Evolutionary conservation across 2,329 filamentous ascomycete species (phyloP).

Genomic region (Pochonia chlamydosporia): DNA sequence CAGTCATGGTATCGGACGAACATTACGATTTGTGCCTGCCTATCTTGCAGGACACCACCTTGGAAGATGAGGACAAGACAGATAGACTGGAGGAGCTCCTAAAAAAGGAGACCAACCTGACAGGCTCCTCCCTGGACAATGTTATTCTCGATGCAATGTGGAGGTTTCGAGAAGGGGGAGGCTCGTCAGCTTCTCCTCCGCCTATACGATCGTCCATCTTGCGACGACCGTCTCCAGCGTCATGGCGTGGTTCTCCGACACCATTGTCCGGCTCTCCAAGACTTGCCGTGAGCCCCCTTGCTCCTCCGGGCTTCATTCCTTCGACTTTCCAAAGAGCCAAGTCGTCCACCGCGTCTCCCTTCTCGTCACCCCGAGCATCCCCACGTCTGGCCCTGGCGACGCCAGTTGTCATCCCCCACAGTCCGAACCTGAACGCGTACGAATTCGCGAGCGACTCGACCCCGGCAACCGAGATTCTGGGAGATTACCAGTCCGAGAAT

Average conservation of each 20-base stretch:
- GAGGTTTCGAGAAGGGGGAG: constrained; percentile 68
- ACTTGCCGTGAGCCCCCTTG: constrained; percentile 73
- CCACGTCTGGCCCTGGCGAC: constrained; percentile 86
- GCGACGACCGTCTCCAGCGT: constrained; percentile 84
- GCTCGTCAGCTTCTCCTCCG: constrained; percentile 66
- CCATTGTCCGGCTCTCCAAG: constrained; percentile 79
- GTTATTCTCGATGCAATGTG: constrained; percentile 85
- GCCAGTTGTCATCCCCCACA: constrained; percentile 87
- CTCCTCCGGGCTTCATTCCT: constrained; percentile 76
- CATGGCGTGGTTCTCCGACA: constrained; percentile 81
- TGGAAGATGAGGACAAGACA: constrained; percentile 94
- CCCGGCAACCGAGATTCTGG: constrained; percentile 78
- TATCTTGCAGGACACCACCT: constrained; percentile 71
- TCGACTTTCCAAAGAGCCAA: constrained; percentile 69
- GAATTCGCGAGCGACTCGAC: constrained; percentile 82
- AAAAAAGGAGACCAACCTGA: constrained; percentile 69
- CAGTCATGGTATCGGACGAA: constrained; percentile 82
- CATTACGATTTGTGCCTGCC: constrained; percentile 88
- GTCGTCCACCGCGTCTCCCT: constrained; percentile 78
- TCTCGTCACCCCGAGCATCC: constrained; percentile 88
- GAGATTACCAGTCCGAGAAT: constrained; percentile 87
- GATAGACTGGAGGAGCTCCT: constrained; percentile 85
- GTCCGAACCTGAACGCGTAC: constrained; percentile 89
- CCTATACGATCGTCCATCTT: constrained; percentile 85
- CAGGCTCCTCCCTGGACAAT: constrained; percentile 77